Base-by-base conservation (phyloP, 23 red algal genomes). In the Gracilariopsis chorda region DNA sequence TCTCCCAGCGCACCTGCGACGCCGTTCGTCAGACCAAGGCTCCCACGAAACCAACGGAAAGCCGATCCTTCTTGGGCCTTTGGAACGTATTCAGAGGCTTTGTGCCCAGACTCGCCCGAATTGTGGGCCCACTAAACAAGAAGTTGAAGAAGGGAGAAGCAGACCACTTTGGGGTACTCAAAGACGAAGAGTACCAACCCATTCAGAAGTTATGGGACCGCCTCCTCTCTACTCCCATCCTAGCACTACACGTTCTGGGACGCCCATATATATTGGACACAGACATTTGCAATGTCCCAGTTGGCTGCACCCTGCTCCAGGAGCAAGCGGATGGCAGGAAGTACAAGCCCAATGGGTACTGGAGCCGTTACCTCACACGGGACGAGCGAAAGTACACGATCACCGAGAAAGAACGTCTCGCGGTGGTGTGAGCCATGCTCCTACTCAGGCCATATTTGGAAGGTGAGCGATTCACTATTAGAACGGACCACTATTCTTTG, bases 21-120 rank as follows among this genome's bases (percentile, higher is more conserved):
- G 51, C 73, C 29, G 42, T 79, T 27, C 1, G 42, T 13, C 9
- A 81, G 41, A 41, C 74, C 16, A 48, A 65, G 35, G 0, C 0
- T 1, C 74, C 87, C 32, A 80, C 87, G 23, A 81, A 47, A 37
- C 32, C 35, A 42, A 81, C 73, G 14, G 75, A 80, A 49, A n/a
- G 48, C 59, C 43, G 73, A 34, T 81, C 62, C 4, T 57, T 91
- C 27, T 2, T 91, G 24, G 72, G 87, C 17, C 64, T 80, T 4
- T 80, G 87, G 23, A 80, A 91, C 0, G 72, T 91, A 9, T 82
- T 65, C 35, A 16, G 73, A 32, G 73, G 73, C 6, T 91, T 91
- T 48, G 73, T 91, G 8, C 59, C 73, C 27, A 91, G 81, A 51
- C 41, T 91, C 44, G 73, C 87, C 34, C 30, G 76, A 16, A 73